A percentile compares a stretch with the other conserved stretches of the same genome.
phyloP scores from a whole-genome alignment of 148 eudicot species.

The Diospyros kaki region DNA sequence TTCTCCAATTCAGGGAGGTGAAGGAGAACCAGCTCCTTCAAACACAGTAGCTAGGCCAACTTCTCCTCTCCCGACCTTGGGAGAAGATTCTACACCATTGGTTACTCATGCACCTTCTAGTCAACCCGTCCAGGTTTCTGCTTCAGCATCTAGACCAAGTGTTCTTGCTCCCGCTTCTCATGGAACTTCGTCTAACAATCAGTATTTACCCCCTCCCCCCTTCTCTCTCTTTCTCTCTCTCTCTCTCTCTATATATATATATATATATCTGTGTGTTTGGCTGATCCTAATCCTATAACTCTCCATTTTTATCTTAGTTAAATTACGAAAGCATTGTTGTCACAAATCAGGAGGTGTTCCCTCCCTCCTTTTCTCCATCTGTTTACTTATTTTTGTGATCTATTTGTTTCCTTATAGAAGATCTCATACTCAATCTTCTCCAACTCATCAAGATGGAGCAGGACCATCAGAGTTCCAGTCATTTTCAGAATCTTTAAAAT shows the following conservation, averaged over 20 bases:
- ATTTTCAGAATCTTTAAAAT: conserved; percentile 74
- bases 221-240: no score
- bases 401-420: conserved; percentile 26
- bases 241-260: no score
- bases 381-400: conserved; percentile 2
- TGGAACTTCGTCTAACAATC: conserved; percentile 60
- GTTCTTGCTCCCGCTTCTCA: conserved; percentile 32
- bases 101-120: conserved; percentile 32
- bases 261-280: no score
- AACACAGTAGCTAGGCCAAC: conserved; percentile 33
- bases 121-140: conserved; percentile 40
- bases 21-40: conserved; percentile 34
- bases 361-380: not conserved
- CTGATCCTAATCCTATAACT: not conserved
- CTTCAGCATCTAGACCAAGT: conserved; percentile 47
- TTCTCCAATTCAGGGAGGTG: conserved; percentile 38
- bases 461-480: conserved; percentile 91
- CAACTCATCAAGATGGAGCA: conserved; percentile 60
- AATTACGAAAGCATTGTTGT: not conserved
- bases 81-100: conserved; percentile 48
- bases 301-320: not conserved
- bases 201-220: conserved; percentile 24
- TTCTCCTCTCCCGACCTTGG: conserved; percentile 39
- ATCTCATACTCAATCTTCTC: conserved; percentile 56
- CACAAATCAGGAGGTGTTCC: not conserved